Evolutionary conservation across 768 basidiomycete species (phyloP).

Genomic region (Boletales sp.): DNA sequence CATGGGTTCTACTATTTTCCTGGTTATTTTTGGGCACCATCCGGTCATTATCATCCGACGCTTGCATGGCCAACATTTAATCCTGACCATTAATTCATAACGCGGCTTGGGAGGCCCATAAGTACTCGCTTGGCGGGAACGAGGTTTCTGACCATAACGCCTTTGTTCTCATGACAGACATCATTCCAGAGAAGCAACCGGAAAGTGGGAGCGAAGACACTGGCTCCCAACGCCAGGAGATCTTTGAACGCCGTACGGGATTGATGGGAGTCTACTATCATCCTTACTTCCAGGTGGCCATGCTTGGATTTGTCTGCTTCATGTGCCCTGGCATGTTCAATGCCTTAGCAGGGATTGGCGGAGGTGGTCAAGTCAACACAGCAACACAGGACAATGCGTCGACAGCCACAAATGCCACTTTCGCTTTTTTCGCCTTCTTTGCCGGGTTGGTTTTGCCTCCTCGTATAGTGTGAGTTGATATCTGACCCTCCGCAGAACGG

Average conservation of each 20-base stretch:
- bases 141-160: neutral
- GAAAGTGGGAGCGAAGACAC: constrained; percentile 29
- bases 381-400: constrained; percentile 68
- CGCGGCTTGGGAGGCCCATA: constrained; percentile 1
- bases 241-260: constrained; percentile 48
- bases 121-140: constrained; percentile 5
- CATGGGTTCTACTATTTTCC: neutral
- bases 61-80: constrained; percentile 8
- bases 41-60: constrained; percentile 8
- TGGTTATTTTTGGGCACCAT: neutral
- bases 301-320: constrained; percentile 58
- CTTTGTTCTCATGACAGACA: constrained; percentile 13
- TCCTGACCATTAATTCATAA: neutral
- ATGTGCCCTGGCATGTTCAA: constrained; percentile 69
- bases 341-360: constrained; percentile 75
- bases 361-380: constrained; percentile 68
- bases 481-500: constrained; percentile 42
- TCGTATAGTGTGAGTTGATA: neutral
- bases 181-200: constrained; percentile 15
- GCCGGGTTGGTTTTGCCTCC: constrained; percentile 50
- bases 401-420: constrained; percentile 62
- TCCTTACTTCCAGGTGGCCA: constrained; percentile 37
- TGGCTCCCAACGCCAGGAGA: constrained; percentile 23
- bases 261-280: constrained; percentile 55
- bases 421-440: constrained; percentile 61